Base-by-base conservation (phyloP, 2,329 filamentous ascomycete genomes). In the Fusarium scirpi region DNA sequence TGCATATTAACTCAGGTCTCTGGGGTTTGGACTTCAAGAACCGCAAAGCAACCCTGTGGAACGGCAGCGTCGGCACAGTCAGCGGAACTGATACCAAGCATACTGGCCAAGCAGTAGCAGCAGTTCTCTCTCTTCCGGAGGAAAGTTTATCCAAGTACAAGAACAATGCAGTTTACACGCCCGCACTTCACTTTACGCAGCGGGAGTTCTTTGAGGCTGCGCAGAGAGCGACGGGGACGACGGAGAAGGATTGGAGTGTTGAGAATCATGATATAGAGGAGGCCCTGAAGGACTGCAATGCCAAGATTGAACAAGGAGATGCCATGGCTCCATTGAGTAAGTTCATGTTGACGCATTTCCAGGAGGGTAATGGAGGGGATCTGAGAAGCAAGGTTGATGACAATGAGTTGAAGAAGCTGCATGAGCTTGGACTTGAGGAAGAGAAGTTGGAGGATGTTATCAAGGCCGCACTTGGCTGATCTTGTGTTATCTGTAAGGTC, bases 261-360 rank as follows among this genome's bases (percentile, higher is more conserved):
- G 45, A 41, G 8, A 51, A 25, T 6, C 58, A 41, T 13, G 55
- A 58, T 25, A 44, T 55, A 18, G 27, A 52, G 8, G 58, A 60
- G 11, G 55, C 56, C 8, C 16, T 64, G 2, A 27, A 58, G 16
- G 41, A 58, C 6, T 70, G 45, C 13, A 41, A 65, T 18, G 16
- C 34, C 12, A 52, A 56, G 13, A 67, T 61, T 15, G n/a, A 46
- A 12, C 29, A 65, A 18, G 32, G 34, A 8, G 58, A 70, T 18
- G 18, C 3, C 3, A 27, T 34, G 5, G 58, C 58, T 38, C 24
- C 47, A 9, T 65, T 51, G 24, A 16, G 47, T 6, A 70, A 70
- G 47, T 70, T 70, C 22, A 55, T 70, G 13, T 18, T 67, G 12
- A 70, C 41, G 3, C 55, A 70, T 56, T 68, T 67, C 16, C 13